These are phyloP conservation scores for Ceratocystis cacaofunesta DNA, from an alignment of 2,329 filamentous ascomycete species.

Conservation along the genomic window DNA sequence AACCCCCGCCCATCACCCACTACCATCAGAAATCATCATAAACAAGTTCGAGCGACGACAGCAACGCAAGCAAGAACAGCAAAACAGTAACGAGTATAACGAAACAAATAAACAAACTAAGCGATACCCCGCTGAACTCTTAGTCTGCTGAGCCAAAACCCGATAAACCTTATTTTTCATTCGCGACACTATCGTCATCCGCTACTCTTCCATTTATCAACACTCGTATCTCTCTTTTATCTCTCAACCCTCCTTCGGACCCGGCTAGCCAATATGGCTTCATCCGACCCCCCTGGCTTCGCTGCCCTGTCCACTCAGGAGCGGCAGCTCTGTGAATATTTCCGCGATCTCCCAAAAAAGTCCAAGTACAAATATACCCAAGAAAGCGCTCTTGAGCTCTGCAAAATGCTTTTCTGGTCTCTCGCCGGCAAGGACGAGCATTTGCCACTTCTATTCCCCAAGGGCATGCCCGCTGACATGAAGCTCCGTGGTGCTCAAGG, in stretches of 20 bases:
- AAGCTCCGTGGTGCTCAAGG: conserved; percentile 80
- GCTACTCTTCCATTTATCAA: background rate
- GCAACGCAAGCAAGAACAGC: background rate
- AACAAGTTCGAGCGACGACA: too few species aligned
- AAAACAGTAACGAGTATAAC: too few species aligned
- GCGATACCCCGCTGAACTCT: too few species aligned
- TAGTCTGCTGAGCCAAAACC: too few species aligned
- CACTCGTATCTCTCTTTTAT: background rate
- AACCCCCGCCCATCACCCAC: too few species aligned
- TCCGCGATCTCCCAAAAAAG: conserved; percentile 60
- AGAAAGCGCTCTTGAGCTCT: conserved; percentile 54
- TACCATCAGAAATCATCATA: background rate
- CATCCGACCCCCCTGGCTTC: conserved; percentile 18
- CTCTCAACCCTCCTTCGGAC: background rate
- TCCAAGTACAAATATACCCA: conserved; percentile 64
- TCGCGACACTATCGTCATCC: background rate
- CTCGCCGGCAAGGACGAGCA: conserved; percentile 64
- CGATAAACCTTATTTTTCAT: too few species aligned
- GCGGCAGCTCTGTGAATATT: conserved; percentile 67
- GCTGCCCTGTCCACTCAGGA: conserved; percentile 49
- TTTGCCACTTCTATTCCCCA: conserved; percentile 67
- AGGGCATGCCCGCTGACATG: conserved; percentile 43
- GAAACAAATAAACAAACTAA: too few species aligned
- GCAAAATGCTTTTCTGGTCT: conserved; percentile 72
- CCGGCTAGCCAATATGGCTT: conserved; percentile 31